phyloP scores from a whole-genome alignment of 2,329 filamentous ascomycete species.

The Epichloe baconii region DNA sequence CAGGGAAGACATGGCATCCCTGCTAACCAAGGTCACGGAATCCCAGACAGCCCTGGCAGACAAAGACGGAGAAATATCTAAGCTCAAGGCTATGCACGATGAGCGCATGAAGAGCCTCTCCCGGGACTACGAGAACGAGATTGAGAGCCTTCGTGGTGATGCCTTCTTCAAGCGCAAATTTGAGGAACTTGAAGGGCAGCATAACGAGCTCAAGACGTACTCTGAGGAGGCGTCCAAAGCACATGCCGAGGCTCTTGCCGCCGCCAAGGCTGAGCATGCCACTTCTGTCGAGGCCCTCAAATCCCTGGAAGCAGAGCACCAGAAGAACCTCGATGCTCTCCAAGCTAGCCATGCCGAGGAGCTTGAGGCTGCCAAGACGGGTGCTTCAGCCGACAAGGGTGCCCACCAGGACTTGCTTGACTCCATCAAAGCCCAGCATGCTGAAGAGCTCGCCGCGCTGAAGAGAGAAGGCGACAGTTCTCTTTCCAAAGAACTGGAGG shows the following conservation, averaged over 20 bases:
- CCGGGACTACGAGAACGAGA: conserved; percentile 50
- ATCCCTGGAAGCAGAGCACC: conserved; percentile 37
- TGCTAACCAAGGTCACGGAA: conserved; percentile 35
- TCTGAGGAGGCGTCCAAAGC: conserved; percentile 23
- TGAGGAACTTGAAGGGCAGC: conserved; percentile 44
- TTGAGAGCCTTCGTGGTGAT: conserved; percentile 48
- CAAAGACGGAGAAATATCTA: conserved; percentile 36
- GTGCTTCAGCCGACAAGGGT: conserved; percentile 35
- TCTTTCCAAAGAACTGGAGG: conserved; percentile 27
- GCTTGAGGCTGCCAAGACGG: conserved; percentile 41
- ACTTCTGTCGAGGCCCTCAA: conserved; percentile 33
- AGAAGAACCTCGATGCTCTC: conserved; percentile 41
- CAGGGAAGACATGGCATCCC: conserved; percentile 26
- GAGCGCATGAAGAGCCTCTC: conserved; percentile 45
- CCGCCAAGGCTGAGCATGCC: conserved; percentile 30
- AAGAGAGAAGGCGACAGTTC: conserved; percentile 28
- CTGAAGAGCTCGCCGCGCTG: conserved; percentile 32
- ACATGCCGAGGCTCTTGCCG: conserved; percentile 29
- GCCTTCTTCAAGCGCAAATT: conserved; percentile 53
- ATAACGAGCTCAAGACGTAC: conserved; percentile 33
- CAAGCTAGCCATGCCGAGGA: conserved; percentile 45
- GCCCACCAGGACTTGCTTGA: conserved; percentile 37
- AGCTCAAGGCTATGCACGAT: conserved; percentile 42
- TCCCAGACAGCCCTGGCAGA: conserved; percentile 31
- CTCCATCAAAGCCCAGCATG: conserved; percentile 40